phyloP scores from a whole-genome alignment of 805 yeast species.

The Hanseniaspora vineae region DNA sequence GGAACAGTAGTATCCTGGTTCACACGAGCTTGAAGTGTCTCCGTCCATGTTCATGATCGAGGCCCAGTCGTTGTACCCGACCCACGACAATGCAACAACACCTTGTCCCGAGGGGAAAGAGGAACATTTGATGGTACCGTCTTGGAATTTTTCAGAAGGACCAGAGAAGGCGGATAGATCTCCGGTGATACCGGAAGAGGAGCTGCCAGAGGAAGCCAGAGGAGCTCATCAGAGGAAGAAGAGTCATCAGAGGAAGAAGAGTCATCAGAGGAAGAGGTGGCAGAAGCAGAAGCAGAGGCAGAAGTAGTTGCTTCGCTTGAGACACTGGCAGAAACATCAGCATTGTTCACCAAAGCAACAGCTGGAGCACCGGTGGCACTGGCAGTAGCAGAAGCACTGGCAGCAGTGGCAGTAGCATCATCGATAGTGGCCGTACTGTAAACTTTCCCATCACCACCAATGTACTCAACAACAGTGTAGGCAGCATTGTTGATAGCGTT shows the following conservation, averaged over 20 bases:
- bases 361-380: conserved; percentile 19
- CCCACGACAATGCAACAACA: conserved; percentile 47
- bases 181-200: conserved; percentile 29
- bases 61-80: conserved; percentile 41
- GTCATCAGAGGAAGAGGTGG: conserved; percentile 16
- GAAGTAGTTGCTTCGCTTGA: conserved; percentile 18
- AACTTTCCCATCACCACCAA: conserved; percentile 19
- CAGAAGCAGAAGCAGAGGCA: conserved; percentile 19
- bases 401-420: conserved; percentile 13
- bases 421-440: conserved; percentile 12
- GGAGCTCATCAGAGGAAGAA: conserved; percentile 18
- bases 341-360: conserved; percentile 6
- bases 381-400: conserved; percentile 25
- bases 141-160: conserved; percentile 50
- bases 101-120: conserved; percentile 67
- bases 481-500: conserved; percentile 19
- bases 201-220: conserved; percentile 18
- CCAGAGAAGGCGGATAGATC: conserved; percentile 42
- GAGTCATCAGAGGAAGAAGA: conserved; percentile 12
- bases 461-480: conserved; percentile 14
- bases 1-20: conserved; percentile 60
- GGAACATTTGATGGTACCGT: conserved; percentile 58
- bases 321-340: conserved; percentile 13
- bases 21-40: conserved; percentile 46
- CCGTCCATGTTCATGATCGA: conserved; percentile 28